A percentile compares a stretch with the other conserved stretches of the same genome.
These are phyloP conservation scores for Symmetrospora coprosmae DNA, from an alignment of 768 basidiomycete genomes.

Conservation along the genomic window DNA sequence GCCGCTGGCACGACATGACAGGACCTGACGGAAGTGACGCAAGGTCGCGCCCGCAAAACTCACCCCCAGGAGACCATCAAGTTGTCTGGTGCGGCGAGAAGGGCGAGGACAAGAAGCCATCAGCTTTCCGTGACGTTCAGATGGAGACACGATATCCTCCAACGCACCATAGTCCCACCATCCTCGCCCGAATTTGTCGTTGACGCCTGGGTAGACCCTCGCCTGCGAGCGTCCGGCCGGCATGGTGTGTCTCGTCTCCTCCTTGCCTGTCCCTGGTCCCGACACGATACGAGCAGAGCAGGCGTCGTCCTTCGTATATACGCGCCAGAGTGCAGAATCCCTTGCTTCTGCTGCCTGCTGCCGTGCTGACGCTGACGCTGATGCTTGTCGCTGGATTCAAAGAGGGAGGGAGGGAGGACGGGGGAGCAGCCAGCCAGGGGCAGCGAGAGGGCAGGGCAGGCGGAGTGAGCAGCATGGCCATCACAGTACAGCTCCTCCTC, in stretches of 20 bases:
- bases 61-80: constrained; percentile 26
- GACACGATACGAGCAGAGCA: too few relatives aligned
- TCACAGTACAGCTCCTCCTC: background rate
- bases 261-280: too few relatives aligned
- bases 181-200: constrained; percentile 28
- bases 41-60: too few relatives aligned
- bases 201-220: constrained; percentile 36
- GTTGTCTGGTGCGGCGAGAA: constrained; percentile 16
- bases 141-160: background rate
- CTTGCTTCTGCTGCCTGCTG: too few relatives aligned
- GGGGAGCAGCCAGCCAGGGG: background rate
- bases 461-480: background rate
- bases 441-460: background rate
- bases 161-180: constrained; percentile 32
- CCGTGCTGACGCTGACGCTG: too few relatives aligned
- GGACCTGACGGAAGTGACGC: too few relatives aligned
- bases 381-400: too few relatives aligned
- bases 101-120: background rate
- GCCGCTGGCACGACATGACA: too few relatives aligned
- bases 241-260: too few relatives aligned
- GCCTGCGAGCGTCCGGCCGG: constrained; percentile 14
- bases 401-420: background rate
- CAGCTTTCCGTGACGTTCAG: background rate
- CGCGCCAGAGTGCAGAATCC: too few relatives aligned
- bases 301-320: too few relatives aligned